Evolutionary conservation across 2,329 filamentous ascomycete genomes (phyloP).

Genomic region (Aspergillus flavus): DNA sequence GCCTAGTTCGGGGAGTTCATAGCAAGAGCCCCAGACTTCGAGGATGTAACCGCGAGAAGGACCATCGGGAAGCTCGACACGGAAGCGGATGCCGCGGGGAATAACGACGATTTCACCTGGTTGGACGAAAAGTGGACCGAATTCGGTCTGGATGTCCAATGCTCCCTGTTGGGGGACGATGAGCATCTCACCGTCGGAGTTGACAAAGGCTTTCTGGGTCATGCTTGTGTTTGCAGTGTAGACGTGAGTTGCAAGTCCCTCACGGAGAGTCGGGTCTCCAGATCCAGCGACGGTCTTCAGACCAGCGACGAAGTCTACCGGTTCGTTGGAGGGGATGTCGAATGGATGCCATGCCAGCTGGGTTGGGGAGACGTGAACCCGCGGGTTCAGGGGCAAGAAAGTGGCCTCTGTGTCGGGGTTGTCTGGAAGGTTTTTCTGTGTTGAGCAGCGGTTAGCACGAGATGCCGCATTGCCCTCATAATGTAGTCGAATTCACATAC

Average conservation of each 20-base stretch:
- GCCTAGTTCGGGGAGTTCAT: slow-evolving; percentile 67
- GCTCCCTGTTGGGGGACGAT: slow-evolving; percentile 67
- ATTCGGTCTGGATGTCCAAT: slow-evolving; percentile 69
- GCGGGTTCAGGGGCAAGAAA: slow-evolving; percentile 49
- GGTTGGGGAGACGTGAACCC: slow-evolving; percentile 58
- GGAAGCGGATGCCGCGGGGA: slow-evolving; percentile 66
- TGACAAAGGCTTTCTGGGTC: slow-evolving; percentile 60
- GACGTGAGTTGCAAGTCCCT: slow-evolving; percentile 59
- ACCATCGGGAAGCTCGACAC: slow-evolving; percentile 61
- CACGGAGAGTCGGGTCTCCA: slow-evolving; percentile 60
- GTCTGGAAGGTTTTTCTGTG: slow-evolving; percentile 51
- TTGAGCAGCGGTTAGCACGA: slow-evolving; percentile 6
- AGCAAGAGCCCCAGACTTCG: slow-evolving; percentile 67
- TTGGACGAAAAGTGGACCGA: slow-evolving; percentile 65
- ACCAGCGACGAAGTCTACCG: slow-evolving; percentile 59
- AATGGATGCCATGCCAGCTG: slow-evolving; percentile 62
- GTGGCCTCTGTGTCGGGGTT: slow-evolving; percentile 37
- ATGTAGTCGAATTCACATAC: slow-evolving; percentile 24
- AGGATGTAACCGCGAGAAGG: slow-evolving; percentile 67
- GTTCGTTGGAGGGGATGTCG: slow-evolving; percentile 51
- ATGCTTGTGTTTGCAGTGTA: slow-evolving; percentile 60
- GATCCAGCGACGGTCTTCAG: slow-evolving; percentile 59
- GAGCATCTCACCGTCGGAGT: slow-evolving; percentile 66
- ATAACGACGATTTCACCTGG: slow-evolving; percentile 70
- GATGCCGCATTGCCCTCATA: not conserved